phyloP scores from a whole-genome alignment of 2,329 filamentous ascomycete genomes.

The Colletotrichum salicis region DNA sequence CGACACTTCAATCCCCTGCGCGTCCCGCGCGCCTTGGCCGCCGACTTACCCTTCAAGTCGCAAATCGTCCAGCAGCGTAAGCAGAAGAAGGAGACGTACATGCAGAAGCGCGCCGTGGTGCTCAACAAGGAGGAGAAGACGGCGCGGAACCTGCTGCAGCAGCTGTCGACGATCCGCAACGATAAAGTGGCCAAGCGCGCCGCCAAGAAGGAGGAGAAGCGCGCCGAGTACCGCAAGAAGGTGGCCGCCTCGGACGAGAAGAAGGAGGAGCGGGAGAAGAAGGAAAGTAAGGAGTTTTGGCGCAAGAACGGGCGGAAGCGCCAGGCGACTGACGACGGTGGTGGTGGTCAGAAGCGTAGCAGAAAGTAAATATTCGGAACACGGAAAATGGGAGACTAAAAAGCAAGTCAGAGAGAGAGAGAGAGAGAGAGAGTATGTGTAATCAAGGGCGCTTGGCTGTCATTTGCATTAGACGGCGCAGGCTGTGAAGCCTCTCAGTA shows the following conservation, averaged over 20 bases:
- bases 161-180: conserved; percentile 88
- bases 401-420: conserved; percentile 1
- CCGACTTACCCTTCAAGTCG: conserved; percentile 89
- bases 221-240: conserved; percentile 83
- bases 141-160: conserved; percentile 89
- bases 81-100: conserved; percentile 84
- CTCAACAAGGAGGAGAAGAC: conserved; percentile 87
- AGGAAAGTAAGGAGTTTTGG: conserved; percentile 94
- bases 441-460: conserved; percentile 25
- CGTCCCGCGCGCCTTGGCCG: conserved; percentile 82
- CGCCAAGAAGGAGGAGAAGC: conserved; percentile 88
- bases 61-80: conserved; percentile 86
- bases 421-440: not conserved
- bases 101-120: conserved; percentile 96
- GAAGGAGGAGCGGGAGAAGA: conserved; percentile 86
- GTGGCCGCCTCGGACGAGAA: conserved; percentile 85
- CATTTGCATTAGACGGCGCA: conserved; percentile 1
- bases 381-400: not conserved
- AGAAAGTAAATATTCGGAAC: conserved; percentile 26
- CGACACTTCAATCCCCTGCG: conserved; percentile 83
- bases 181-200: conserved; percentile 87
- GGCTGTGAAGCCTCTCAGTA: conserved; percentile 18
- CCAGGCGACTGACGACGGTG: conserved; percentile 54
- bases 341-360: conserved; percentile 41
- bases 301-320: conserved; percentile 83